phyloP scores from a whole-genome alignment of 305 asterid species.

The Solanum hybrid region DNA sequence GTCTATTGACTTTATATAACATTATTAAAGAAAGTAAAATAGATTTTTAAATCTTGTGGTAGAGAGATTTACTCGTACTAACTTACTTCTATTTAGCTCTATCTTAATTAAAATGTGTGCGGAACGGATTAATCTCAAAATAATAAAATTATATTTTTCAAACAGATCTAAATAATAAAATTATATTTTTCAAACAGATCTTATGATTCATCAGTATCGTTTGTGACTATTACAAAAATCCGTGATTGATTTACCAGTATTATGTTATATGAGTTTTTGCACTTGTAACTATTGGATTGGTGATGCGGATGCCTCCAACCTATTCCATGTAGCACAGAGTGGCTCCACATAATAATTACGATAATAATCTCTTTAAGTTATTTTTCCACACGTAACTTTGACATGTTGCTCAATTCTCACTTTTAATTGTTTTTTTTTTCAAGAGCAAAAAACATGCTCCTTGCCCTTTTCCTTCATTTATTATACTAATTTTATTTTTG shows the following conservation, averaged over 20 bases:
- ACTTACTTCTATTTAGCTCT: neutral
- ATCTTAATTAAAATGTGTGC: accelerated
- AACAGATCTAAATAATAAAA: neutral
- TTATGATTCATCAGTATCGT: neutral
- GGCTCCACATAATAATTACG: neutral
- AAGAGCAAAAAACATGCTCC: neutral
- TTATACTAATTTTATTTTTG: neutral
- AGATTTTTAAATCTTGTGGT: too few relatives aligned
- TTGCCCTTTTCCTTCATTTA: neutral
- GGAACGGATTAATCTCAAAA: too few relatives aligned
- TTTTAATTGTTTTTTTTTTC: neutral
- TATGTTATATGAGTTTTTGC: neutral
- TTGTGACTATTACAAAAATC: neutral
- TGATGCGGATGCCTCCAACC: neutral
- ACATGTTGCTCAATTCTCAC: neutral
- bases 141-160: neutral
- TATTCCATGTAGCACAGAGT: neutral
- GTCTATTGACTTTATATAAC: neutral
- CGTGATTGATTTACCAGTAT: neutral
- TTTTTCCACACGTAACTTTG: neutral
- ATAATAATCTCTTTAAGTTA: neutral
- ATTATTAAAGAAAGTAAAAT: too few relatives aligned
- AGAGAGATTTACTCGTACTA: neutral
- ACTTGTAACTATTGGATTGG: neutral
- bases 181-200: neutral